Percentiles rank a stretch among this genome's conserved stretches.
Conservation (phyloP, 345 rosid genomes). For the Rhizophora apiculata region DNA sequence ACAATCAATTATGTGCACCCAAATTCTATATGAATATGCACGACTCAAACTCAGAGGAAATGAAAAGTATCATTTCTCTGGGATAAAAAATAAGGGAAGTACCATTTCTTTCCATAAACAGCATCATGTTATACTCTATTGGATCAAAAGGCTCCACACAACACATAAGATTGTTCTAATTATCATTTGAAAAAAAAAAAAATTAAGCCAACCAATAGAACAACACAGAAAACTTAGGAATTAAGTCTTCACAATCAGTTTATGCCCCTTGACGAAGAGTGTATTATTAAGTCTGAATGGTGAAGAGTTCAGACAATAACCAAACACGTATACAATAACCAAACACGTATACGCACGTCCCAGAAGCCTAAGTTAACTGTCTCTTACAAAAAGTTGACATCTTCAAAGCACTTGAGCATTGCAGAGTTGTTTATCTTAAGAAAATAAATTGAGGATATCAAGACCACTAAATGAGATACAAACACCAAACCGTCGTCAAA, state of each 20-base stretch:
- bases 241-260: too few species aligned
- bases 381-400: not conserved
- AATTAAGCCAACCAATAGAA: too few species aligned
- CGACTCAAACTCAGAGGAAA: not conserved
- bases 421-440: not conserved
- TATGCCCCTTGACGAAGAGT: not conserved
- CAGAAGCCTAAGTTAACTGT: not conserved
- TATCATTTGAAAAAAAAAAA: too few species aligned
- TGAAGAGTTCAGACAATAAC: not conserved
- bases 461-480: not conserved
- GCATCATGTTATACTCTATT: too few species aligned
- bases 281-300: not conserved
- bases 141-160: too few species aligned
- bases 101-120: too few species aligned
- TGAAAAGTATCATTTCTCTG: not conserved
- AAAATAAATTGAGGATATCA: not conserved
- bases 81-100: too few species aligned
- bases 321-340: not conserved
- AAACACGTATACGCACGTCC: not conserved
- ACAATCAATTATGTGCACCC: too few species aligned
- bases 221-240: too few species aligned
- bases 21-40: too few species aligned
- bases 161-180: too few species aligned
- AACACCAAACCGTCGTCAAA: not conserved
- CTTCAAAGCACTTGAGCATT: not conserved